Evolutionary conservation across 2,329 filamentous ascomycete species (phyloP), one percentile per base, ranked within the genome.

Genomic region (Alternaria brassicae): DNA sequence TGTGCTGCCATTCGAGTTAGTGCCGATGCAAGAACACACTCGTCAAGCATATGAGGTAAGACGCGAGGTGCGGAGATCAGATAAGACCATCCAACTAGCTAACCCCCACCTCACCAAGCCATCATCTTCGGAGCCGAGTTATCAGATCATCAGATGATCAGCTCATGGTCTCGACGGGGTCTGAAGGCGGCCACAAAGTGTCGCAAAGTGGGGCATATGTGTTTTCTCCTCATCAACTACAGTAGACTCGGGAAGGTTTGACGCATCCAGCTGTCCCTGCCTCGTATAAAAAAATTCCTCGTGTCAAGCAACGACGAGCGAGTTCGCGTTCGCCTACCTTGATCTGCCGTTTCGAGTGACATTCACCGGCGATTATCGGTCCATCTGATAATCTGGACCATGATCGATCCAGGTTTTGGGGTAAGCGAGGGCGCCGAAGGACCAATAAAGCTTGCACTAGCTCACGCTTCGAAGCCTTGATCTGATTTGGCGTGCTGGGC

Each of bases 341-440:
- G 62, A 62, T 65, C 61, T 17, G 64, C 27, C 53, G 56, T 50
- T 54, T 56, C 61, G 60, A 49, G 51, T 56, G 54, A 47, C 58
- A 53, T 37, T 55, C 45, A 45, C 28, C 52, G 39, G 54, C 25
- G 56, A 17, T 63, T 65, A 72, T 72, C 69, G 65, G 66, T 30
- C 69, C 65, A 73, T 72, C 68, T 70, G 70, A 71, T 72, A 71
- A 72, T 71, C 69, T 69, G 65, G 70, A 62, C 64, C 63, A 19
- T 39, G 44, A 58, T 60, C 58, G 66, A 53, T 60, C 36, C 41
- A 47, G 17, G 53, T 51, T 37, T 17, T 41, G 53, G 62, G 62
- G 54, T 63, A 65, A 62, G 65, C 67, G 60, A 65, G 21, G 55
- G 58, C 55, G 52, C 52, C 50, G 60, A 47, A 47, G 44, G 36